Conservation (phyloP, 2,329 filamentous ascomycete species). For the Colletotrichum godetiae region DNA sequence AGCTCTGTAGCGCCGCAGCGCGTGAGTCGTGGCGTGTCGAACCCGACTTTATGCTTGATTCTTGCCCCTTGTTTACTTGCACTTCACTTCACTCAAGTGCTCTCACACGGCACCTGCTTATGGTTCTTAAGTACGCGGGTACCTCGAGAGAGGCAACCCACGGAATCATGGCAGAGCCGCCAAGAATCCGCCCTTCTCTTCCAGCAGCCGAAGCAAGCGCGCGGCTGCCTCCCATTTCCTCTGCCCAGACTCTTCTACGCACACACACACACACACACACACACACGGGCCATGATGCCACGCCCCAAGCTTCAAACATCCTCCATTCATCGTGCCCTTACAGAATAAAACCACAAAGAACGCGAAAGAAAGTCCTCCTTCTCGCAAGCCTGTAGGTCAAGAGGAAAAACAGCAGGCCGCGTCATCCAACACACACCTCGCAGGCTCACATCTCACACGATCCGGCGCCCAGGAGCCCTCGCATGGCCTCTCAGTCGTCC, state of each 20-base stretch:
- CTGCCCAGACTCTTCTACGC: background rate
- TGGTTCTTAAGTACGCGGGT: background rate
- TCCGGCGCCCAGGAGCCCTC: background rate
- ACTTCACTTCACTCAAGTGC: background rate
- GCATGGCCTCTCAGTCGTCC: background rate
- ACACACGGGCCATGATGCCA: background rate
- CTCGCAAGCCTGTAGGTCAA: background rate
- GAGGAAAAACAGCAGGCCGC: constrained; percentile 16
- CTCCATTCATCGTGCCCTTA: background rate
- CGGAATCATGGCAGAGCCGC: background rate
- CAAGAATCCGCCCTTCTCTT: background rate
- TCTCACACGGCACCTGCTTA: background rate
- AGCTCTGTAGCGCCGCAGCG: background rate
- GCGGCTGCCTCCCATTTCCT: constrained; percentile 15
- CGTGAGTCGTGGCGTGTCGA: background rate
- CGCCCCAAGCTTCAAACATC: background rate
- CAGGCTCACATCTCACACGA: background rate
- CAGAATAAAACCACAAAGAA: background rate
- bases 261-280: background rate
- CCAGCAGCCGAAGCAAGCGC: constrained; percentile 19
- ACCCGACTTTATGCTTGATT: background rate
- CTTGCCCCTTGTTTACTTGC: background rate
- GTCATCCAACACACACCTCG: constrained; percentile 14
- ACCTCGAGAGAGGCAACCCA: background rate
- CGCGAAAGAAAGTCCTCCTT: background rate